Percentiles rank a stretch among this genome's conserved stretches.
Conservation (phyloP, 1,284 basidiomycete genomes). For the Chalciporus sp. region DNA sequence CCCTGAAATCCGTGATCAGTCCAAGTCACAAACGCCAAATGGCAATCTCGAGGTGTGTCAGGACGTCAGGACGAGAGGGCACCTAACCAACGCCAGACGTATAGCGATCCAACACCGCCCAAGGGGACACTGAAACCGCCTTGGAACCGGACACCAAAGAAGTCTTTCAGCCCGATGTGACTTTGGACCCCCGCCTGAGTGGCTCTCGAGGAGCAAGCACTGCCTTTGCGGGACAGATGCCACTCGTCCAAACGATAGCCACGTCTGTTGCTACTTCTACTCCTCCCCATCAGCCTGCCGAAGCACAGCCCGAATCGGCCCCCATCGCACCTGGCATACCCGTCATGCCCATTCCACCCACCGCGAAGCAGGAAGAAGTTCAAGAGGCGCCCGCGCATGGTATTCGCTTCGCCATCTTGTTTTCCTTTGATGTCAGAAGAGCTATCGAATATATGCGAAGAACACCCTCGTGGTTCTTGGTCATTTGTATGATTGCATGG, state of each 20-base stretch:
- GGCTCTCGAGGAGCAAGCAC: slow-evolving; percentile 12
- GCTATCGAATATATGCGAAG: slow-evolving; percentile 51
- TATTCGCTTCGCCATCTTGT: slow-evolving; percentile 37
- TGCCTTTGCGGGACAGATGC: slow-evolving; percentile 19
- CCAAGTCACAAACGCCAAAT: neutral
- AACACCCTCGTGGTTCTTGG: slow-evolving; percentile 58
- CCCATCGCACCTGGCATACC: too few species aligned
- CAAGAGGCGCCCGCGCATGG: slow-evolving; percentile 28
- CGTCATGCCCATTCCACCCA: neutral
- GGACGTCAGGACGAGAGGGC: neutral
- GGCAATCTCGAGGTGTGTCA: slow-evolving; percentile 12
- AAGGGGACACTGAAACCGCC: slow-evolving; percentile 30
- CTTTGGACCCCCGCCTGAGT: neutral
- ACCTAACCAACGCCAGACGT: neutral
- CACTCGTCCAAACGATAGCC: slow-evolving; percentile 18
- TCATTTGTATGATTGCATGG: slow-evolving; percentile 51
- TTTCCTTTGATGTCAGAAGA: slow-evolving; percentile 44
- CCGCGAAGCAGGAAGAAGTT: slow-evolving; percentile 23
- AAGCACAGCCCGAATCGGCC: slow-evolving; percentile 14
- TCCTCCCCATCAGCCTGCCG: slow-evolving; percentile 10
- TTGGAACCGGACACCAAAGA: slow-evolving; percentile 16
- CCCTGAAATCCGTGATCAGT: neutral
- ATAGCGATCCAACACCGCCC: slow-evolving; percentile 11
- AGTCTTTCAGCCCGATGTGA: slow-evolving; percentile 7
- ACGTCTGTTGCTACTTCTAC: slow-evolving; percentile 13